A percentile compares a stretch with the other conserved stretches of the same genome.
phyloP scores from a whole-genome alignment of 108 stramenopile genomes.

The Cyclotella sp. region DNA sequence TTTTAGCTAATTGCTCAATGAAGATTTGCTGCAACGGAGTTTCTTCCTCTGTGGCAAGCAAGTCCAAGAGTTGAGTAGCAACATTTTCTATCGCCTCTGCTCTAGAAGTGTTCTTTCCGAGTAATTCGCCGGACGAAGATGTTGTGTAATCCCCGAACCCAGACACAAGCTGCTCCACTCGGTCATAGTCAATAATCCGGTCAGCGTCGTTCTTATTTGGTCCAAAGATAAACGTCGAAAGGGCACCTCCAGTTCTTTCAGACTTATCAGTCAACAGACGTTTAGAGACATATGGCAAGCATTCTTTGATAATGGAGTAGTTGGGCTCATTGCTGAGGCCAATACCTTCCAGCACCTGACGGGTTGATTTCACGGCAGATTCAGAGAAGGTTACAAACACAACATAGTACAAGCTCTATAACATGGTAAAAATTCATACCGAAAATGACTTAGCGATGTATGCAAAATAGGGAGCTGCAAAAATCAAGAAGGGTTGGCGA shows the following conservation, averaged over 20 bases:
- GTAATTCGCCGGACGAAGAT: constrained; percentile 66
- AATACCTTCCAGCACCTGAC: constrained; percentile 87
- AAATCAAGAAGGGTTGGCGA: no score
- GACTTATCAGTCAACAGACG: constrained; percentile 90
- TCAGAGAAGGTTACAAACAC: not conserved
- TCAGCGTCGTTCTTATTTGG: constrained; percentile 78
- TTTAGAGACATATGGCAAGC: constrained; percentile 91
- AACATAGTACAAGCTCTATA: no score
- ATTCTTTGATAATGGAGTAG: constrained; percentile 96
- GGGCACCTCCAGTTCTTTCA: constrained; percentile 82
- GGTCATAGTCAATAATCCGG: constrained; percentile 77
- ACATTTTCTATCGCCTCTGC: constrained; percentile 63
- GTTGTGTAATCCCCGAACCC: constrained; percentile 85
- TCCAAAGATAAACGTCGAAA: constrained; percentile 94
- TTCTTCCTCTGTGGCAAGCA: constrained; percentile 81
- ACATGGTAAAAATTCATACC: constrained; percentile 10
- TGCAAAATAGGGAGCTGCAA: constrained; percentile 72
- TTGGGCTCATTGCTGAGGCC: constrained; percentile 89
- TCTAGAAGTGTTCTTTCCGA: constrained; percentile 58
- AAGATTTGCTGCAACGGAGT: constrained; percentile 84
- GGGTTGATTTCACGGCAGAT: not conserved
- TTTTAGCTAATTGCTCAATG: constrained; percentile 86
- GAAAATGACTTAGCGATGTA: constrained; percentile 94
- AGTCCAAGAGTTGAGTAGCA: constrained; percentile 75
- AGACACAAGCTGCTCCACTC: constrained; percentile 82